These are phyloP conservation scores for Xylariomycetidae sp. DNA, from an alignment of 2,329 filamentous ascomycete genomes.

Conservation along the genomic window DNA sequence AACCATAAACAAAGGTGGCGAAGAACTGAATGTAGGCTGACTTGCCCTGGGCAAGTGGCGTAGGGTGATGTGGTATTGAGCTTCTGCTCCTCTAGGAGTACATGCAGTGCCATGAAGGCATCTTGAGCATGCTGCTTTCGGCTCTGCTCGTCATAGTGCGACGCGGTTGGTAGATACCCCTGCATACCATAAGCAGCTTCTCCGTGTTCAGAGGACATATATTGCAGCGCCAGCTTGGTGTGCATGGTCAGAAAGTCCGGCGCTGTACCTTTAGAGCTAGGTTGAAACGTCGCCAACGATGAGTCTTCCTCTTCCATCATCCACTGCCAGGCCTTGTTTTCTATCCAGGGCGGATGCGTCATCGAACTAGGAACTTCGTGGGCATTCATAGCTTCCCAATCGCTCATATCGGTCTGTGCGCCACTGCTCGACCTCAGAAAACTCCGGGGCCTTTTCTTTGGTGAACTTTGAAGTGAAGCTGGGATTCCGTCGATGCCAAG, in stretches of 20 bases:
- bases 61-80: constrained; percentile 57
- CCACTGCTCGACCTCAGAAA: constrained; percentile 28
- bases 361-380: constrained; percentile 44
- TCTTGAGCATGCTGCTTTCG: constrained; percentile 60
- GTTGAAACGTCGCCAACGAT: constrained; percentile 21
- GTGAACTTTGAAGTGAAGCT: constrained; percentile 15
- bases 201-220: constrained; percentile 56
- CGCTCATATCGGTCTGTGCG: constrained; percentile 22
- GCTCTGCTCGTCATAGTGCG: constrained; percentile 46
- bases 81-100: constrained; percentile 87
- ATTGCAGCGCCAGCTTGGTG: constrained; percentile 59
- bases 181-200: constrained; percentile 44
- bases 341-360: constrained; percentile 53
- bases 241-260: constrained; percentile 43
- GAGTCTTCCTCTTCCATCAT: constrained; percentile 53
- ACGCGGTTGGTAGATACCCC: constrained; percentile 63
- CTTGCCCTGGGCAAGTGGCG: constrained; percentile 37
- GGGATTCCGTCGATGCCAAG: constrained; percentile 38
- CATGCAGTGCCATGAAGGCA: constrained; percentile 72
- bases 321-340: constrained; percentile 67
- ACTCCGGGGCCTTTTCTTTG: constrained; percentile 16
- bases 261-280: constrained; percentile 19
- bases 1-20: constrained; percentile 82
- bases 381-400: constrained; percentile 45
- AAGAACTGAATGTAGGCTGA: constrained; percentile 65